Evolutionary conservation across 2,329 filamentous ascomycete species (phyloP), one percentile per base, ranked within the genome.

Genomic region (Penicillium sp.): DNA sequence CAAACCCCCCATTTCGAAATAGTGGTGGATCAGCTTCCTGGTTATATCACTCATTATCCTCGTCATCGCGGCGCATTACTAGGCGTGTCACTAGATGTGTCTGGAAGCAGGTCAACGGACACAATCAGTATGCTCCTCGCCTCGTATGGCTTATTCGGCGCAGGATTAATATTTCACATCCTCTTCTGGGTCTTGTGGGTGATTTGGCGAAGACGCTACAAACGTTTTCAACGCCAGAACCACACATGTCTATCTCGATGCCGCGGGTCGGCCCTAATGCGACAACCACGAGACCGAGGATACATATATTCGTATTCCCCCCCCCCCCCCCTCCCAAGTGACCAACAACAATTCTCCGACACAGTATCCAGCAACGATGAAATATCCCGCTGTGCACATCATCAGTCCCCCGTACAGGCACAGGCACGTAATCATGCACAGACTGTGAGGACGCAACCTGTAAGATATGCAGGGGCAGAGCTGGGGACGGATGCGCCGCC

Each of bases 231-330:
- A 47, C 13, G 2, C 13, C 24, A 47, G 15, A 47, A 33, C 28
- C 49, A 35, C 5, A 51, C 26, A 24, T 19, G 8, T 51, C 49
- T 35, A 24, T 35, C 28, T 35, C 7, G 49, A 35, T 51, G 49
- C 49, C 12, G 28, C 33, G 17, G 49, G 49, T 33, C 26, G 49
- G 33, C 49, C 49, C 26, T 51, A 51, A 51, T 17, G 49, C 49
- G 19, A 51, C 28, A 5, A 35, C 33, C 2, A 51, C 49, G n/a
- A 35, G 19, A 51, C 5, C 22, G 17, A 13, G 15, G 3, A 28
- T 24, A 26, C 17, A 28, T 24, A 26, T 28, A 28, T 17, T 2
- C n/a, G n/a, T 7, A 19, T 42, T 15, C 28, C 13, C 44, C 44
- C 3, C 44, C 44, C n/a, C n/a, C n/a, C n/a, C n/a, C n/a, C n/a